These are phyloP conservation scores for Pholiota microspora DNA, from an alignment of 768 basidiomycete genomes.

Conservation along the genomic window DNA sequence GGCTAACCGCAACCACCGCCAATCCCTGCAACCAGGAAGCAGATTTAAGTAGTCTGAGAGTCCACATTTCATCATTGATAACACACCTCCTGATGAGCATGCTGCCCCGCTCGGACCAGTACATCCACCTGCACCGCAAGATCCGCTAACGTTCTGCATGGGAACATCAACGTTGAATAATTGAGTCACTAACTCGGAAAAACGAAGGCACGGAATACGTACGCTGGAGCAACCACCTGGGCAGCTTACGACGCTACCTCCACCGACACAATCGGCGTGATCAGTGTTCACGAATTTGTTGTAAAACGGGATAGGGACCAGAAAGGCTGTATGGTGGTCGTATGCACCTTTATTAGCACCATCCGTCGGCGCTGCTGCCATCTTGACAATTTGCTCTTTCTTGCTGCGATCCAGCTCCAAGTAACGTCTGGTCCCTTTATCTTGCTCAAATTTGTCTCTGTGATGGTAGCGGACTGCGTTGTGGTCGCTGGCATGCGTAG, in stretches of 20 bases:
- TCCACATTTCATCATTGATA: no score
- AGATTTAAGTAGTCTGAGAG: no score
- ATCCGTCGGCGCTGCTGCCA: no score
- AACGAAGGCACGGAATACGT: not conserved
- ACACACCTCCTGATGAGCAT: not conserved
- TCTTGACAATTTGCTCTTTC: no score
- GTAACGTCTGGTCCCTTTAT: slow-evolving; percentile 7
- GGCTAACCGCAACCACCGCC: no score
- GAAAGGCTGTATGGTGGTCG: slow-evolving; percentile 30
- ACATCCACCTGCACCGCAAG: slow-evolving; percentile 8
- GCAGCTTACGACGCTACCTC: slow-evolving; percentile 19
- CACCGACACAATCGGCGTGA: slow-evolving; percentile 6
- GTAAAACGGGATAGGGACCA: slow-evolving; percentile 38
- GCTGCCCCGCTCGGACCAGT: slow-evolving; percentile 3
- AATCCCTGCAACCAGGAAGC: no score
- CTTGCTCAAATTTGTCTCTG: slow-evolving; percentile 20
- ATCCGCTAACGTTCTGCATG: not conserved
- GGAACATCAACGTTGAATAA: not conserved
- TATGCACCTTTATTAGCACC: slow-evolving; percentile 1
- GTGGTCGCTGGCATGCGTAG: slow-evolving; percentile 58
- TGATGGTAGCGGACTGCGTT: slow-evolving; percentile 38
- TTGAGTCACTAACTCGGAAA: no score
- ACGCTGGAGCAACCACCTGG: slow-evolving; percentile 10
- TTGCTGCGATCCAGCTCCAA: slow-evolving; percentile 10
- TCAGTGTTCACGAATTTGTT: slow-evolving; percentile 9